Evolutionary conservation across 208 protist species (phyloP), one percentile per base, ranked within the genome.

Genomic region (Novymonas esmeraldas): DNA sequence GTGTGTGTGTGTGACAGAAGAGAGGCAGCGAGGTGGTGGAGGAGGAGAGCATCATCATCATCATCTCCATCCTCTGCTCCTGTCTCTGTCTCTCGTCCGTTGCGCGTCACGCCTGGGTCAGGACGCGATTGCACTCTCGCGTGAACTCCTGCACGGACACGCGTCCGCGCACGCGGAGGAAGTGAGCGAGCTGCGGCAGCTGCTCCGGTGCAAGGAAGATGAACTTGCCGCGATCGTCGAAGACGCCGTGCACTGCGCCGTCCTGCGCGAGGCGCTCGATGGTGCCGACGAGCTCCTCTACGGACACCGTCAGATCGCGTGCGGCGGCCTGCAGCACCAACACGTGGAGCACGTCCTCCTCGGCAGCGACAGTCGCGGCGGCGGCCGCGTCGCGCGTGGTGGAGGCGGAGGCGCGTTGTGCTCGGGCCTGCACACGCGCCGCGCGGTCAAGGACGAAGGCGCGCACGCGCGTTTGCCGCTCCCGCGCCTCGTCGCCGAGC

Each of bases 151-250:
- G 65, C 48, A 94, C 62, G 0, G 84, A 88, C 16, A 94, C 83
- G 9, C 85, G 84, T 0, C 85, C 89, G 20, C 85, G 81, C 48
- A 73, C 74, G 6, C 72, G 38, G 10, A 94, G 75, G 42, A 94
- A 92, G 39, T 78, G 60, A 20, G 85, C 85, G 3, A 94, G 68
- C 55, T 76, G 58, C 14, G 46, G 46, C 44, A 79, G 89, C 44
- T 92, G 79, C 59, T 70, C 64, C 24, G 87, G 77, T 4, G 80
- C 64, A 33, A 94, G 71, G 9, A 90, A 76, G 4, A 92, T 54
- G 61, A 85, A 92, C 76, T 92, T 89, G n/a, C 89, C 85, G n/a
- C 86, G 75, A 24, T 94, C 89, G 64, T 94, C 85, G 64, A 94
- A 90, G 1, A 92, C 85, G 24, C 89, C 85, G 41, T 72, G 79